Conservation (phyloP, 805 yeast genomes). For the Lipomyces yamanashiensis region DNA sequence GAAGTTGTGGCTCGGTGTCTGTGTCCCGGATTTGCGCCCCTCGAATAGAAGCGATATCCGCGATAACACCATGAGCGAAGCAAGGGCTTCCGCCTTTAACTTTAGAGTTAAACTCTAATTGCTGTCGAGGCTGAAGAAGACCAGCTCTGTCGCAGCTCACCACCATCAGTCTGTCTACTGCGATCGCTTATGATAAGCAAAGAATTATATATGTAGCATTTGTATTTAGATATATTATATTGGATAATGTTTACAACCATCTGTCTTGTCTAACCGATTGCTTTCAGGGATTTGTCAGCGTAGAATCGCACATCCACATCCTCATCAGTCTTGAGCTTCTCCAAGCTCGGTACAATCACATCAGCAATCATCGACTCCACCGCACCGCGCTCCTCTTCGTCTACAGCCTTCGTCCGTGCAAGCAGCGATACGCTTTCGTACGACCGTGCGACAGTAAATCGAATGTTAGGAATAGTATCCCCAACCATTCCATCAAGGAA, state of each 20-base stretch:
- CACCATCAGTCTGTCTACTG: no score
- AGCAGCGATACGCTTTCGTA: conserved; percentile 65
- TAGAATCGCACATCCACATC: conserved; percentile 91
- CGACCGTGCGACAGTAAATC: conserved; percentile 93
- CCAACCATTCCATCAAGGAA: conserved; percentile 70
- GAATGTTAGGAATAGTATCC: conserved; percentile 91
- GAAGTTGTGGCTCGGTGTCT: not conserved
- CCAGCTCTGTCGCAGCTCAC: no score
- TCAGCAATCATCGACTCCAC: conserved; percentile 48
- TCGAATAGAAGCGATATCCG: conserved; percentile 3
- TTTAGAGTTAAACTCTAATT: not conserved
- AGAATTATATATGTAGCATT: not conserved
- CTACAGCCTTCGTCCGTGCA: conserved; percentile 45
- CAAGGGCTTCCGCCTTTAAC: not conserved
- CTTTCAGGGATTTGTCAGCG: conserved; percentile 50
- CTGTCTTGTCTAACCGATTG: conserved; percentile 21
- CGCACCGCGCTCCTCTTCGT: conserved; percentile 32
- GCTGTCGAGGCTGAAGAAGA: no score
- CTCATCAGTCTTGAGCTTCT: conserved; percentile 66
- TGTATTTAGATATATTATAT: not conserved
- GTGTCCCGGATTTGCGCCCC: not conserved
- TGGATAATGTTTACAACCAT: not conserved
- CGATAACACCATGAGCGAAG: not conserved
- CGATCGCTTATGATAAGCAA: not conserved
- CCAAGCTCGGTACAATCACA: conserved; percentile 66